A percentile compares a stretch with the other conserved stretches of the same genome.
These are phyloP conservation scores for Clitoria ternatea DNA, from an alignment of 306 rosid species.

Conservation along the genomic window DNA sequence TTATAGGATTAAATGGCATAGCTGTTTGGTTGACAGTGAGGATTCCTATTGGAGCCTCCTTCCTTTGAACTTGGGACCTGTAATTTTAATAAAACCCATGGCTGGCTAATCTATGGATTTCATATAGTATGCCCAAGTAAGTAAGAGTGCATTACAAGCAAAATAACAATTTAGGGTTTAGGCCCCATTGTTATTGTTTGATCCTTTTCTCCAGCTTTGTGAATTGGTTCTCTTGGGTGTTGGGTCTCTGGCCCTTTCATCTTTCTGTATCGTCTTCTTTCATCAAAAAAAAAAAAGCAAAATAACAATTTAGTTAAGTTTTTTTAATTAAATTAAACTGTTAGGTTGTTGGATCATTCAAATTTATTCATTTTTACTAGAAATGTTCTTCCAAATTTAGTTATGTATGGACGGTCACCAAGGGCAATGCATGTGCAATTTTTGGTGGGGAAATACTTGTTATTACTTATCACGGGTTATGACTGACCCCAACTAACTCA, in stretches of 20 bases:
- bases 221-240: too few species aligned
- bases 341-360: background rate
- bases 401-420: background rate
- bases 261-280: too few species aligned
- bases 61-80: slow-evolving; percentile 55
- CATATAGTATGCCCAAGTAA: background rate
- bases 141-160: background rate
- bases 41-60: slow-evolving; percentile 57
- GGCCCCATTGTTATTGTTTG: too few species aligned
- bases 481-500: background rate
- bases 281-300: too few species aligned
- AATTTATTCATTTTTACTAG: background rate
- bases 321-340: background rate
- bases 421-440: background rate
- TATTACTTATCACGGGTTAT: background rate
- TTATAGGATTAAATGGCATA: slow-evolving; percentile 59
- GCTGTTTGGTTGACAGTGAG: slow-evolving; percentile 47
- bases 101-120: slow-evolving; percentile 3
- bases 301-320: background rate
- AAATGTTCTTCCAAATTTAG: background rate
- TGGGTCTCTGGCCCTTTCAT: too few species aligned
- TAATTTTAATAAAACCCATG: slow-evolving; percentile 30
- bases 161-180: background rate
- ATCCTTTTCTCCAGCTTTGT: too few species aligned
- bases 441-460: background rate